These are phyloP conservation scores for Asterochloris erici DNA, from an alignment of 139 green algal species.

Conservation along the genomic window DNA sequence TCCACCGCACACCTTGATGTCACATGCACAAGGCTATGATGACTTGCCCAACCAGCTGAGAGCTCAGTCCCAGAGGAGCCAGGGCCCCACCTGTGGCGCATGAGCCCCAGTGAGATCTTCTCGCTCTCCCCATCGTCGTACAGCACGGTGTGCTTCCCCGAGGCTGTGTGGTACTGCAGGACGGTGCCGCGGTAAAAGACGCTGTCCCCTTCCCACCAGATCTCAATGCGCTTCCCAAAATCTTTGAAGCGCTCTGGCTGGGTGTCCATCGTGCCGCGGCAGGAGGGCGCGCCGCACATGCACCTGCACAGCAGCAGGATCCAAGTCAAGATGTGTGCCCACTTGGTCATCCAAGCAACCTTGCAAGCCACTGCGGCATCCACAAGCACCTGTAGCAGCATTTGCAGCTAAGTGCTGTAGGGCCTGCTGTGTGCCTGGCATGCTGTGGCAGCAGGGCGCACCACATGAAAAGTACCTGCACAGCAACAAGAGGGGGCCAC, in stretches of 20 bases:
- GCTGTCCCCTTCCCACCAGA: slow-evolving; percentile 74
- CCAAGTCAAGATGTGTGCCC: not conserved
- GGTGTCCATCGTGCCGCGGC: slow-evolving; percentile 75
- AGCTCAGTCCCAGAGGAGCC: not conserved
- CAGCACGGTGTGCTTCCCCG: slow-evolving; percentile 58
- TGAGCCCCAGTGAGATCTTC: slow-evolving; percentile 39
- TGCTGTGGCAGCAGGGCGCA: too few relatives aligned
- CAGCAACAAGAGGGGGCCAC: too few relatives aligned
- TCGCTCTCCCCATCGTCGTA: slow-evolving; percentile 74
- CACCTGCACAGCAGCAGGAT: slow-evolving; percentile 46
- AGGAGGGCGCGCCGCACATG: slow-evolving; percentile 79
- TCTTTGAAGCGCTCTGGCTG: slow-evolving; percentile 43
- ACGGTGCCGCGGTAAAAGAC: slow-evolving; percentile 70
- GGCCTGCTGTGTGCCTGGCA: too few relatives aligned
- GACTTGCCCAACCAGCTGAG: not conserved
- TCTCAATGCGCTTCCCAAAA: slow-evolving; percentile 41
- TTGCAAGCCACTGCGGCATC: too few relatives aligned
- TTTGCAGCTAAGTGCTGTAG: too few relatives aligned
- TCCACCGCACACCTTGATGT: not conserved
- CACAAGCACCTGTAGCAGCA: too few relatives aligned
- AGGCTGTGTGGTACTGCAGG: slow-evolving; percentile 48
- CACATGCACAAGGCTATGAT: not conserved
- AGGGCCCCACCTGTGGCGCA: slow-evolving; percentile 28
- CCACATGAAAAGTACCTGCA: too few relatives aligned
- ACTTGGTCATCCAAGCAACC: too few relatives aligned